These are phyloP conservation scores for Penicillium waksmanii DNA, from an alignment of 495 filamentous ascomycete species.

Conservation along the genomic window DNA sequence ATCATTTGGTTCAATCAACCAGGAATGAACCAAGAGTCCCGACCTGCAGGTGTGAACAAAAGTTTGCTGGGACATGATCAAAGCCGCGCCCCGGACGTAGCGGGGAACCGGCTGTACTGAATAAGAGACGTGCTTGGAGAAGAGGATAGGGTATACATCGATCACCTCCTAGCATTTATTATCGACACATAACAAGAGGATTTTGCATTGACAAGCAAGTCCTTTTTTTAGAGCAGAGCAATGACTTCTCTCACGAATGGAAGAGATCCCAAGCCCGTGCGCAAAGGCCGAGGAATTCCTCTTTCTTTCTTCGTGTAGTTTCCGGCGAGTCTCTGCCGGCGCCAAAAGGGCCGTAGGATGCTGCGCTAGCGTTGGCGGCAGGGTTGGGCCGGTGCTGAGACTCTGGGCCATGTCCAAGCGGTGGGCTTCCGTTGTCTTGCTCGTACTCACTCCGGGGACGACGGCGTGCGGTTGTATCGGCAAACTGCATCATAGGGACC, in stretches of 20 bases:
- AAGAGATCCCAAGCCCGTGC: slow-evolving; percentile 94
- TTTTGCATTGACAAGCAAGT: too few relatives aligned
- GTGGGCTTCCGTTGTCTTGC: slow-evolving; percentile 64
- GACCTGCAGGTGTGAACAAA: background rate
- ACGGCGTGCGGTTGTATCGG: slow-evolving; percentile 64
- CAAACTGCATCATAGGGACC: slow-evolving; percentile 30
- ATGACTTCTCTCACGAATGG: slow-evolving; percentile 70
- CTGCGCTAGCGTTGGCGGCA: slow-evolving; percentile 63
- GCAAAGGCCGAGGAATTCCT: slow-evolving; percentile 88
- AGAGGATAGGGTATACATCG: background rate
- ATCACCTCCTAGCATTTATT: background rate
- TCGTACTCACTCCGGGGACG: slow-evolving; percentile 88
- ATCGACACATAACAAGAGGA: slow-evolving; percentile 9
- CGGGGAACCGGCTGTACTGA: background rate
- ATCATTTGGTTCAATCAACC: slow-evolving; percentile 20
- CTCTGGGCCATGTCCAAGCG: slow-evolving; percentile 48
- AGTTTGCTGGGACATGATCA: too few relatives aligned
- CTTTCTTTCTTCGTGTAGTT: slow-evolving; percentile 84
- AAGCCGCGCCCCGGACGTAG: too few relatives aligned
- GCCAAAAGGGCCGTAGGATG: slow-evolving; percentile 71
- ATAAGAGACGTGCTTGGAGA: background rate
- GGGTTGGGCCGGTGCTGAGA: slow-evolving; percentile 60
- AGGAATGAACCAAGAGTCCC: slow-evolving; percentile 21
- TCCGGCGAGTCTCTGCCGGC: slow-evolving; percentile 81
- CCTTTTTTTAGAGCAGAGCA: background rate